Evolutionary conservation across 495 filamentous ascomycete species (phyloP).

Genomic region (Tuber umbilicatum): DNA sequence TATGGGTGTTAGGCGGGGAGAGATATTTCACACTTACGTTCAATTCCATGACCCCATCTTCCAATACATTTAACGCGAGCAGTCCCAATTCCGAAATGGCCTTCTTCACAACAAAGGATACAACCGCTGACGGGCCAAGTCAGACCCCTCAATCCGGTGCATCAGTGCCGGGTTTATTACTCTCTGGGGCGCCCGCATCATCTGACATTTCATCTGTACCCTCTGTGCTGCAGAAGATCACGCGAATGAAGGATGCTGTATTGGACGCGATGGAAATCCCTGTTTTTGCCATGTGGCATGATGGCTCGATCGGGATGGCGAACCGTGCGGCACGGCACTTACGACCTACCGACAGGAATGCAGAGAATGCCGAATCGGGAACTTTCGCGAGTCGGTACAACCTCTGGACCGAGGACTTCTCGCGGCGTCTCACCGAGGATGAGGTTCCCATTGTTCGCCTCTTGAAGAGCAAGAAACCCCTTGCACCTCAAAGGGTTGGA

Average conservation of each 20-base stretch:
- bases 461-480: constrained; percentile 51
- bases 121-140: constrained; percentile 30
- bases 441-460: constrained; percentile 59
- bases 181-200: constrained; percentile 53
- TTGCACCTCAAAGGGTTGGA: constrained; percentile 54
- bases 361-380: constrained; percentile 37
- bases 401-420: constrained; percentile 59
- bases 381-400: constrained; percentile 44
- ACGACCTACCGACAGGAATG: background rate
- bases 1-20: constrained; percentile 55
- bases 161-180: constrained; percentile 49
- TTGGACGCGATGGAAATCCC: constrained; percentile 61
- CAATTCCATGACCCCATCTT: constrained; percentile 46
- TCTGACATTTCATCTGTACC: constrained; percentile 49
- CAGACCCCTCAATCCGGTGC: constrained; percentile 36
- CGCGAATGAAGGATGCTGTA: constrained; percentile 63
- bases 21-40: constrained; percentile 62
- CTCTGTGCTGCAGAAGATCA: constrained; percentile 58
- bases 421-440: constrained; percentile 48
- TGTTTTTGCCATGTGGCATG: constrained; percentile 65
- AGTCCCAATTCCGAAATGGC: constrained; percentile 35
- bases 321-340: constrained; percentile 57
- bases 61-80: background rate
- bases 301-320: constrained; percentile 58
- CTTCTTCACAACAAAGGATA: background rate